Evolutionary conservation across 2,329 filamentous ascomycete genomes (phyloP), one percentile per base, ranked within the genome.

Genomic region (Thermoascus crustaceus): DNA sequence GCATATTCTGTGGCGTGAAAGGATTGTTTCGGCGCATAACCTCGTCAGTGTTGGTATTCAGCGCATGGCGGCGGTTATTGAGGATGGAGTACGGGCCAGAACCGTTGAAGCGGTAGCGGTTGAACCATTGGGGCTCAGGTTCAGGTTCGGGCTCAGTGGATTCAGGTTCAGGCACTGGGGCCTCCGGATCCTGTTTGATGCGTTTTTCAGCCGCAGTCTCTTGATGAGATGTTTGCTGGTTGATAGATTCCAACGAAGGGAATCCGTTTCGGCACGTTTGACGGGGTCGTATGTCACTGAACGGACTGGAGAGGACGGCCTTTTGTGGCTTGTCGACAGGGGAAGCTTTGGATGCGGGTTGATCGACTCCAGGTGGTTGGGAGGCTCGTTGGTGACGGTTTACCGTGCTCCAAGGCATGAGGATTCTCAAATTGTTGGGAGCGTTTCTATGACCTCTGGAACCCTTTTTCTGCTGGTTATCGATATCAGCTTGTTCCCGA

Each of bases 21-120:
- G 44, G 44, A 19, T 47, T 30, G 30, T 40, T 43, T 25, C 40
- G 41, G 14, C 24, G 9, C 40, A 43, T 43, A 27, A 43, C 19
- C 22, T 32, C 31, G 13, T 16, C 25, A 3, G 30, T 41, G 29
- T 42, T 26, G 7, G 27, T 42, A 29, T 47, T 43, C 17, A 43
- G 10, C 5, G 20, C 30, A 31, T 47, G 42, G 9, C 9, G n/a
- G 9, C 24, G 34, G 14, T 45, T 38, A 7, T 35, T 30, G n/a
- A 32, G 35, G 19, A 43, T 35, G 2, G 44, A 45, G 14, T 22
- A 36, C 22, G 8, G 17, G 2, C 30, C 26, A 5, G 22, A 20
- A 17, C 36, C 34, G 18, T 43, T 40, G 40, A 43, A 43, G 16
- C 32, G 18, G 31, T 36, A 25, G 7, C 26, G 13, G 18, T 29